These are phyloP conservation scores for Citrullus colocynthis DNA, from an alignment of 306 rosid genomes.

Conservation along the genomic window DNA sequence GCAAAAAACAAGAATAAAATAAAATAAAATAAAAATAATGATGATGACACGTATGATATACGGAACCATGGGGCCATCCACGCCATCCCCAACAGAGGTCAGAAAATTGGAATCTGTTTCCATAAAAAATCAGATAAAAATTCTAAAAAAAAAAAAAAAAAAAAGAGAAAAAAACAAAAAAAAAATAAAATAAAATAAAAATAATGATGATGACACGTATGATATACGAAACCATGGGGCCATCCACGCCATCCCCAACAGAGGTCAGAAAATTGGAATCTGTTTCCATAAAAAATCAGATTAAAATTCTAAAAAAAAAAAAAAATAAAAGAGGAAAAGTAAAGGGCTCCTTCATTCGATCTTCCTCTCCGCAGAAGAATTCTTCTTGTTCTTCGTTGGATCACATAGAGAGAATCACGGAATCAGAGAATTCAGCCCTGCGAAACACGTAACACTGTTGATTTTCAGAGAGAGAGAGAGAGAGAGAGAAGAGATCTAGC, in stretches of 20 bases:
- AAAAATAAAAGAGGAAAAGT: too few relatives aligned
- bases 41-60: background rate
- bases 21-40: background rate
- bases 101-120: background rate
- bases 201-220: background rate
- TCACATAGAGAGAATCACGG: constrained; percentile 22
- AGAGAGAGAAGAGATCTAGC: constrained; percentile 17
- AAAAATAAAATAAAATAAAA: background rate
- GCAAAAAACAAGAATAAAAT: too few relatives aligned
- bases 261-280: background rate
- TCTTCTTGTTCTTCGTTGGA: constrained; percentile 26
- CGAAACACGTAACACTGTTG: constrained; percentile 18
- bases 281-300: background rate
- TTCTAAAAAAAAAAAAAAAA: background rate
- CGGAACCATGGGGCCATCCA: constrained; percentile 2
- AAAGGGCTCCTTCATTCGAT: background rate
- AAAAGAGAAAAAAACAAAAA: background rate
- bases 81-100: background rate
- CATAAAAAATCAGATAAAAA: background rate
- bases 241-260: constrained; percentile 4
- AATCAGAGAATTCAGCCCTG: constrained; percentile 23
- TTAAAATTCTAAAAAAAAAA: background rate
- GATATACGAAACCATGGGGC: constrained; percentile 1
- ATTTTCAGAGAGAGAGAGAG: constrained; percentile 7
- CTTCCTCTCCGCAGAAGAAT: constrained; percentile 10